Base-by-base conservation (phyloP, 177 flowering plant species). In the Vitis hybrid region DNA sequence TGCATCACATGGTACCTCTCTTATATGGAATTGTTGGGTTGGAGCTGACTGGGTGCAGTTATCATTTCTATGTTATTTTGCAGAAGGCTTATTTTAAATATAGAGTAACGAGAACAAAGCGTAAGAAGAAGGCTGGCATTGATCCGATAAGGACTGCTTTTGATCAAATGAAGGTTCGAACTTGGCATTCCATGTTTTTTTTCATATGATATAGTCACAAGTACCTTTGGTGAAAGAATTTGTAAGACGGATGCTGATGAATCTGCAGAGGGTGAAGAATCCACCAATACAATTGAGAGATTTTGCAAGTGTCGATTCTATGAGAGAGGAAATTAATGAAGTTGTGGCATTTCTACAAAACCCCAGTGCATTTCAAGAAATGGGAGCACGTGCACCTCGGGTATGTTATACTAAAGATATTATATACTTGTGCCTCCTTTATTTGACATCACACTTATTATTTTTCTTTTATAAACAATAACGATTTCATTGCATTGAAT, bases 331-430 rank as follows among this genome's bases (percentile, higher is more conserved):
- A 80, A 90, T 94, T 49, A 86, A 86, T 83, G 98, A 94, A 83
- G 96, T 94, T 66, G 98, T 94, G 63, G 90, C 97, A 55, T 94
- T 92, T 86, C 84, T 92, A 65, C 89, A 81, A 79, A 94, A 94
- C 79, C 97, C 98, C 12, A 75, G 77, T 62, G 97, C 94, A 75
- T 94, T 90, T 68, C 85, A 79, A 78, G 92, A 94, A 78, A 88
- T 94, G 91, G 97, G 97, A 72, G 98, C 97, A 39, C 97, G 97
- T 65, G 91, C 98, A 53, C 98, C 98, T 72, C 85, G 94, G 90
- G 98, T 94, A 94, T 81, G 87, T 60, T 63, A 18, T 67, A 63
- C 50, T 63, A 1, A 19, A 34, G 31, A 53, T 61, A 56, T 20
- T 15, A n/a, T 20, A 49, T 58, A 26, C 4, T 39, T 3, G 56